phyloP scores from a whole-genome alignment of 306 rosid genomes.

The Macrotyloma uniflorum region DNA sequence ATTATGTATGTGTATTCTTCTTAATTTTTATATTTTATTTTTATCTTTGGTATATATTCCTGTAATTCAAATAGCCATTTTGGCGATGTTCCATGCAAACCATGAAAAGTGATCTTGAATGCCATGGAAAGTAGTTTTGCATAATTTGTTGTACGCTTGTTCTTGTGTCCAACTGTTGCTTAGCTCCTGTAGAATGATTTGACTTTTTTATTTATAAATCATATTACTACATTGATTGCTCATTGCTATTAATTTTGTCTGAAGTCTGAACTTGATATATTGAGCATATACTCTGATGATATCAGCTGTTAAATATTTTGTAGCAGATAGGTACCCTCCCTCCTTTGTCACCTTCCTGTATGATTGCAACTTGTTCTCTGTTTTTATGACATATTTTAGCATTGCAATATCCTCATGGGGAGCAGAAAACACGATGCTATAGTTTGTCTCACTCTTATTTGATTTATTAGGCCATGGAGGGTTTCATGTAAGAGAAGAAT shows the following conservation, averaged over 20 bases:
- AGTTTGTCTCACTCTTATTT: not conserved
- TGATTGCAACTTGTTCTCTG: not conserved
- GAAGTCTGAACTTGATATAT: slow-evolving; percentile 4
- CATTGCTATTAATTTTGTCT: slow-evolving; percentile 7
- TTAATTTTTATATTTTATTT: no score
- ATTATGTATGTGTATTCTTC: not conserved
- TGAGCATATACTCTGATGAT: slow-evolving; percentile 13
- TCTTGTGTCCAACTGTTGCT: not conserved
- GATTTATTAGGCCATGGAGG: not conserved
- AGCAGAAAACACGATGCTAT: not conserved
- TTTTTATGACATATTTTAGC: not conserved
- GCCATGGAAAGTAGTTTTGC: slow-evolving; percentile 11
- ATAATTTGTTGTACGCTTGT: slow-evolving; percentile 10
- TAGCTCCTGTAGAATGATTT: slow-evolving; percentile 13
- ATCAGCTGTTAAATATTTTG: not conserved
- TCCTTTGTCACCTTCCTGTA: slow-evolving; percentile 13
- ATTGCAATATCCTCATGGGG: not conserved
- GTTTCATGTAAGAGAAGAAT: slow-evolving; percentile 23
- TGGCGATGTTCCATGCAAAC: slow-evolving; percentile 21
- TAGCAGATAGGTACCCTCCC: not conserved
- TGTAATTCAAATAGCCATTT: slow-evolving; percentile 27
- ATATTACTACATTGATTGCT: not conserved
- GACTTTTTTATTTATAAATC: slow-evolving; percentile 2
- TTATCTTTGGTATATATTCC: slow-evolving; percentile 8
- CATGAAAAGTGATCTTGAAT: slow-evolving; percentile 29